These are phyloP conservation scores for Arachnopeziza araneosa DNA, from an alignment of 2,329 filamentous ascomycete genomes.

Conservation along the genomic window DNA sequence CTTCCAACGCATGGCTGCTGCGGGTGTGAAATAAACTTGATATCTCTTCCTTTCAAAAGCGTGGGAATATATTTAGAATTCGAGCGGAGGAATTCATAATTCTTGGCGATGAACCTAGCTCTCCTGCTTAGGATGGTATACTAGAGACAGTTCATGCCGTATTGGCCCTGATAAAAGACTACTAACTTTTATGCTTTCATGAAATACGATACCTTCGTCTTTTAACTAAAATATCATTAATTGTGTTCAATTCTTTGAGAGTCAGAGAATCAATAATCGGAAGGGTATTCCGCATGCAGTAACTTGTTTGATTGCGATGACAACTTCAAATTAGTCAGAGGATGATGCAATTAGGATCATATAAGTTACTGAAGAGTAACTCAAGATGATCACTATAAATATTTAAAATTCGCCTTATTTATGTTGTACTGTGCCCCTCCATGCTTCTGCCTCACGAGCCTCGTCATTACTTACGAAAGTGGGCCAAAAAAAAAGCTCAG, in stretches of 20 bases:
- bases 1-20: conserved; percentile 58
- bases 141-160: background rate
- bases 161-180: background rate
- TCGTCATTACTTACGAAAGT: conserved; percentile 16
- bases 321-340: background rate
- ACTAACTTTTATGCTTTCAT: background rate
- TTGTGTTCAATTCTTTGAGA: too few relatives aligned
- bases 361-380: too few relatives aligned
- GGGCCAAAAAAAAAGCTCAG: conserved; percentile 10
- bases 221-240: background rate
- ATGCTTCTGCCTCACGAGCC: conserved; percentile 6
- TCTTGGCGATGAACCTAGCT: background rate
- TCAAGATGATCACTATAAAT: too few relatives aligned
- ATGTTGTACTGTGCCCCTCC: conserved; percentile 5
- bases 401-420: background rate
- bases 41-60: background rate
- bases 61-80: background rate
- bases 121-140: background rate
- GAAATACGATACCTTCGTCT: background rate
- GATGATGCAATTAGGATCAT: background rate
- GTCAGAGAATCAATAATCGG: background rate
- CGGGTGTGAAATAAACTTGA: conserved; percentile 42
- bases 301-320: background rate
- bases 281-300: background rate
- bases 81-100: background rate